Conservation (phyloP, 2,329 filamentous ascomycete genomes). For the Aureobasidium sp. region DNA sequence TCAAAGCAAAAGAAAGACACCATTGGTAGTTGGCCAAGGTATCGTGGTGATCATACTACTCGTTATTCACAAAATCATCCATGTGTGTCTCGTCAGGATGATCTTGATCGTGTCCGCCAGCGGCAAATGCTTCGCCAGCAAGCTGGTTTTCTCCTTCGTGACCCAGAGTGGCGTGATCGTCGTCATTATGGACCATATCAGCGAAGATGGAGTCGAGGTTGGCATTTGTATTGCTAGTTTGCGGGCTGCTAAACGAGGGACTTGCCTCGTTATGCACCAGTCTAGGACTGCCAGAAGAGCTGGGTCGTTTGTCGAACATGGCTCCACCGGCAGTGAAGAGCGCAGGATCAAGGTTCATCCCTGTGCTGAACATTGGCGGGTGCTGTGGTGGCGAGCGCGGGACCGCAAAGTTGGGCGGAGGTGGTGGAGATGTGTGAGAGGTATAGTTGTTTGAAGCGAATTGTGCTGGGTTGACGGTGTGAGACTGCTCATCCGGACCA, state of each 20-base stretch:
- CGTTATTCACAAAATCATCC: constrained; percentile 15
- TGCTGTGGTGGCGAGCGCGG: constrained; percentile 12
- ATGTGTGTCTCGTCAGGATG: constrained; percentile 4
- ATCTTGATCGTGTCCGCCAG: constrained; percentile 8
- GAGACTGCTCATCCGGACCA: constrained; percentile 18
- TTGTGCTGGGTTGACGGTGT: constrained; percentile 16
- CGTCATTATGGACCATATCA: constrained; percentile 29
- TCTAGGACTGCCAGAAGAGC: constrained; percentile 17
- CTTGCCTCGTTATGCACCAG: not conserved
- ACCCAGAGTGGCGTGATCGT: constrained; percentile 16
- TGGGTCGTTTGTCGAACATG: constrained; percentile 29
- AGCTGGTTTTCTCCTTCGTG: constrained; percentile 2
- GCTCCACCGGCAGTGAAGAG: constrained; percentile 19
- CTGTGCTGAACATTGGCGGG: constrained; percentile 9
- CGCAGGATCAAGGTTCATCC: constrained; percentile 17
- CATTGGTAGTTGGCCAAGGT: too few species aligned
- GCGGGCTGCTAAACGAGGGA: constrained; percentile 23
- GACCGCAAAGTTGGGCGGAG: constrained; percentile 5
- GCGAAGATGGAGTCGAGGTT: constrained; percentile 29
- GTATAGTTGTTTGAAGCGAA: constrained; percentile 13
- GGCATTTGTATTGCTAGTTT: constrained; percentile 23
- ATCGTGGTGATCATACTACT: not conserved
- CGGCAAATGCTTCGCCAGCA: constrained; percentile 15
- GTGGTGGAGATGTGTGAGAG: constrained; percentile 16
- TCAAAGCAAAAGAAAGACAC: not conserved